Conservation (phyloP, 495 filamentous ascomycete genomes). For the Pseudoneurospora amorphoporcata region DNA sequence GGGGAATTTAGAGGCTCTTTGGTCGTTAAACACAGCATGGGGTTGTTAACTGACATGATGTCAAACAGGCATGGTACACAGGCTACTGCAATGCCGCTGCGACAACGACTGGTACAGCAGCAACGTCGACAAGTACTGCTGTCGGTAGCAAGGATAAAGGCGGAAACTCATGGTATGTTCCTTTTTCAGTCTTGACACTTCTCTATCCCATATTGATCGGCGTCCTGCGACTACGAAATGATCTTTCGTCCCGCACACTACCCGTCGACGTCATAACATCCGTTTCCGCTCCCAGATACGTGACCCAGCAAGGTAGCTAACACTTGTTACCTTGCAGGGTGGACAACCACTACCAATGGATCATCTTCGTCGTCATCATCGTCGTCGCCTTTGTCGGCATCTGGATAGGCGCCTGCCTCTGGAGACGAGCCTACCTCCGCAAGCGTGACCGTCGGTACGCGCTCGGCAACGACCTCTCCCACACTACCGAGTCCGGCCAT, state of each 20-base stretch:
- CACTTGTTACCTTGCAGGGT: constrained; percentile 25
- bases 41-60: not conserved
- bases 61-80: constrained; percentile 32
- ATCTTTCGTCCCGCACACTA: not conserved
- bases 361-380: constrained; percentile 45
- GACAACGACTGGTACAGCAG: constrained; percentile 12
- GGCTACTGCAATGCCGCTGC: constrained; percentile 27
- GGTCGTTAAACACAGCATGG: not conserved
- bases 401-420: constrained; percentile 44
- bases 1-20: not conserved
- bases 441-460: constrained; percentile 43
- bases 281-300: not conserved
- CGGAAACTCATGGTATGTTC: constrained; percentile 18
- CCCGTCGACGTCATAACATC: not conserved
- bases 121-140: constrained; percentile 11
- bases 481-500: constrained; percentile 19
- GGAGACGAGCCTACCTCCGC: constrained; percentile 40
- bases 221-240: not conserved
- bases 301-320: not conserved
- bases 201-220: not conserved
- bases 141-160: constrained; percentile 7
- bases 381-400: constrained; percentile 40
- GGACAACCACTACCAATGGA: constrained; percentile 41
- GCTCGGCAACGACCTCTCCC: constrained; percentile 27
- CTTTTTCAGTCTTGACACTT: not conserved